Evolutionary conservation across 2,329 filamentous ascomycete species (phyloP).

Genomic region (Amphichorda felina): DNA sequence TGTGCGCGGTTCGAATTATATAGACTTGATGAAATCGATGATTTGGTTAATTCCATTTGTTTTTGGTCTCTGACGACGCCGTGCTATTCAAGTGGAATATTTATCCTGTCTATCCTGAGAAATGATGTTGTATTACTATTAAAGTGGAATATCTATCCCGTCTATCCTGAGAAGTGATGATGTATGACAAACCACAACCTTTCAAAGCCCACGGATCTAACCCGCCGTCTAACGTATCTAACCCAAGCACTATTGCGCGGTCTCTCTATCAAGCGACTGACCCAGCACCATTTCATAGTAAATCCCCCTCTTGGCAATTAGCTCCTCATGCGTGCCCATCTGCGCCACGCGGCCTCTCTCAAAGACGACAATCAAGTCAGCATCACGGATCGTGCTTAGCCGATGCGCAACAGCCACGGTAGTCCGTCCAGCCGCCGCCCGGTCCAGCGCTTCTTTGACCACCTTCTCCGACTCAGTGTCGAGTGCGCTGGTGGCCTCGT

Average conservation of each 20-base stretch:
- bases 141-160: no score
- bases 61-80: not conserved
- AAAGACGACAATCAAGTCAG: constrained; percentile 53
- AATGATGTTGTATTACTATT: no score
- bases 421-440: constrained; percentile 26
- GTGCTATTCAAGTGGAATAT: constrained; percentile 6
- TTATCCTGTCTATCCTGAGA: no score
- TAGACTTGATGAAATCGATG: no score
- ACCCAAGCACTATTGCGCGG: no score
- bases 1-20: no score
- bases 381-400: constrained; percentile 40
- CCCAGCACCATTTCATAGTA: constrained; percentile 42
- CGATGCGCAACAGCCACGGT: constrained; percentile 58
- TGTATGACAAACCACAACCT: no score
- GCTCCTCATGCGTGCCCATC: constrained; percentile 39
- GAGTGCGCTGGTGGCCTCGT: constrained; percentile 57
- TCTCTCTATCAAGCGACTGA: constrained; percentile 27
- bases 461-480: constrained; percentile 56
- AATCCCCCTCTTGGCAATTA: constrained; percentile 33
- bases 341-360: constrained; percentile 34
- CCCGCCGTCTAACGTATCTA: no score
- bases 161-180: no score
- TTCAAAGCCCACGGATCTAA: no score
- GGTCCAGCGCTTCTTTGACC: constrained; percentile 51
- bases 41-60: no score